Evolutionary conservation across 176 grass and related monocot genomes (phyloP).

Genomic region (Eremochloa ophiuroides): DNA sequence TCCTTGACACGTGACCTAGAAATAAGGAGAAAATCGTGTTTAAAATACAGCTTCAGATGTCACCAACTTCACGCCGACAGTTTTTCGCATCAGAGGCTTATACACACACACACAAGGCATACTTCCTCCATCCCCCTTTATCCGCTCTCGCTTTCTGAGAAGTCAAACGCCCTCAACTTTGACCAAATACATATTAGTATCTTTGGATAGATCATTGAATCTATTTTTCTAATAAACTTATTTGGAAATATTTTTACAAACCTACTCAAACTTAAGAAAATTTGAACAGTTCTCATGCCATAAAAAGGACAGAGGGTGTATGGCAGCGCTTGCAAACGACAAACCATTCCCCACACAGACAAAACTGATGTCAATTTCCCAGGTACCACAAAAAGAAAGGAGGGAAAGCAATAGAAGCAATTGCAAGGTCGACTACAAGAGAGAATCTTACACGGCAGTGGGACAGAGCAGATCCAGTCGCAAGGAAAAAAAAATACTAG

Average conservation of each 20-base stretch:
- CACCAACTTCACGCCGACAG: neutral
- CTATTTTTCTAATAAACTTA: neutral
- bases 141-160: neutral
- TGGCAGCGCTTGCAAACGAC: neutral
- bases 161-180: neutral
- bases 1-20: constrained; percentile 76
- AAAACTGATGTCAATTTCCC: neutral
- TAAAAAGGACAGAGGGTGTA: neutral
- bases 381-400: neutral
- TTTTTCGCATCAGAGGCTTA: neutral
- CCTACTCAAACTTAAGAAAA: neutral
- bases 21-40: constrained; percentile 19
- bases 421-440: neutral
- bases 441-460: neutral
- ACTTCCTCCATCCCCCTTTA: neutral
- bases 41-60: constrained; percentile 12
- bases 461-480: neutral
- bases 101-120: neutral
- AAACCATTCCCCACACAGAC: neutral
- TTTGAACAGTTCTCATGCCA: neutral
- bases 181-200: too few species aligned
- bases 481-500: neutral
- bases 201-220: neutral
- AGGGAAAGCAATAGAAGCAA: constrained; percentile 20
- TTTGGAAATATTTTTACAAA: neutral